A percentile compares a stretch with the other conserved stretches of the same genome.
Evolutionary conservation across 768 basidiomycete genomes (phyloP).

Genomic region (Hygrocybe coccinea): DNA sequence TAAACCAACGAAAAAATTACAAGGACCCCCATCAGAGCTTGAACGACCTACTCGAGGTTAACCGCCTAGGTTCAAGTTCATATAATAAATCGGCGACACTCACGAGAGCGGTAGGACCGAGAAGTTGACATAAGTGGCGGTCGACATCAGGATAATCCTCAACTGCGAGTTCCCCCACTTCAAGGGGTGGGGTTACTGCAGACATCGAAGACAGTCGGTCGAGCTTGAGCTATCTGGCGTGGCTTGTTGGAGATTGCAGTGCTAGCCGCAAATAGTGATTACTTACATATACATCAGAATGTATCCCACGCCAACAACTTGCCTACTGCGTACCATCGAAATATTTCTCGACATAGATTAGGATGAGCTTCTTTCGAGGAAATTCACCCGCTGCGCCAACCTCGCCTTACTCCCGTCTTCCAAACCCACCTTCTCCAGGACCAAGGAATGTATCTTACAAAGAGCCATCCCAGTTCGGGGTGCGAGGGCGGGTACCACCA

Average conservation of each 20-base stretch:
- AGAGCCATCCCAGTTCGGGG: background rate
- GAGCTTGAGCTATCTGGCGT: background rate
- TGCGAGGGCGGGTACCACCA: constrained; percentile 27
- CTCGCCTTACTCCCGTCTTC: constrained; percentile 41
- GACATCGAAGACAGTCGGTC: constrained; percentile 4
- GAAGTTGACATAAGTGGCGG: constrained; percentile 45
- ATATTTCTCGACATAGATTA: background rate
- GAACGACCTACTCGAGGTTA: constrained; percentile 63
- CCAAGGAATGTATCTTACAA: constrained; percentile 30
- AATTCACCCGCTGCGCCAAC: constrained; percentile 36
- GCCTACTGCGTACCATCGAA: too few species aligned
- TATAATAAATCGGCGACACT: constrained; percentile 21
- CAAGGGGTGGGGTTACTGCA: background rate
- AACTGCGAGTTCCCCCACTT: constrained; percentile 8
- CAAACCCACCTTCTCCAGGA: constrained; percentile 31
- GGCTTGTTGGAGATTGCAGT: too few species aligned
- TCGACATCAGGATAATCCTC: constrained; percentile 41
- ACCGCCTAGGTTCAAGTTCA: constrained; percentile 43
- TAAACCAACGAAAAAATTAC: constrained; percentile 84
- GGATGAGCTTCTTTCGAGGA: constrained; percentile 49
- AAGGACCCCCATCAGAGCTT: constrained; percentile 83
- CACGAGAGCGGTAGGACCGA: constrained; percentile 51
- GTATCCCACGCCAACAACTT: too few species aligned
- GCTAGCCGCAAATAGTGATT: too few species aligned
- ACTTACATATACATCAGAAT: too few species aligned